These are phyloP conservation scores for Macadamia tetraphylla DNA, from an alignment of 164 flowering plant genomes.

Conservation along the genomic window DNA sequence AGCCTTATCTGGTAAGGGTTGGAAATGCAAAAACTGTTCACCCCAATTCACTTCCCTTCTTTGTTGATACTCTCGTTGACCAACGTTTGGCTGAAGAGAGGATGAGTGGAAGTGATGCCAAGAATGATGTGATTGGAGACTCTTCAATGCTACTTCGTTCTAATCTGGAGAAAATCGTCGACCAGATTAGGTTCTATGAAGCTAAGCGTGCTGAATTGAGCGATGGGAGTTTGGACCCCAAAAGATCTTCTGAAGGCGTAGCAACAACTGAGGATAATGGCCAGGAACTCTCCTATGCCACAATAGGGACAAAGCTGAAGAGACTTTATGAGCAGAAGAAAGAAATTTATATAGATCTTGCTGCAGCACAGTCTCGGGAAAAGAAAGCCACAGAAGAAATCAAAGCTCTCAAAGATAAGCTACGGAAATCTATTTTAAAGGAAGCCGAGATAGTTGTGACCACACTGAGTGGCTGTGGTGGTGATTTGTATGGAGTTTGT, in stretches of 20 bases:
- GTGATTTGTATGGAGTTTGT: constrained; percentile 84
- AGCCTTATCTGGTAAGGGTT: constrained; percentile 90
- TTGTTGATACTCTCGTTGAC: constrained; percentile 91
- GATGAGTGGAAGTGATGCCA: constrained; percentile 27
- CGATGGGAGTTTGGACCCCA: constrained; percentile 35
- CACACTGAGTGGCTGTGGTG: constrained; percentile 96
- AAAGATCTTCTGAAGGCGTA: constrained; percentile 27
- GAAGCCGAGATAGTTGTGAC: constrained; percentile 92
- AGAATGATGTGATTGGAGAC: constrained; percentile 25
- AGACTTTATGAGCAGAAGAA: constrained; percentile 65
- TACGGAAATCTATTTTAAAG: constrained; percentile 64
- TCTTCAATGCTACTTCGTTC: constrained; percentile 52
- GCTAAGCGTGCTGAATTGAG: constrained; percentile 67
- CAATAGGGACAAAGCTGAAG: constrained; percentile 47
- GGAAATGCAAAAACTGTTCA: constrained; percentile 91
- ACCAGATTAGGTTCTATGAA: constrained; percentile 62
- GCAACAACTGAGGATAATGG: constrained; percentile 26
- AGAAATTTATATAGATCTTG: constrained; percentile 56
- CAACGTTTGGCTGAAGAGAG: constrained; percentile 66
- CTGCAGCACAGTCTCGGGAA: constrained; percentile 67
- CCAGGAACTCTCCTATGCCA: constrained; percentile 54
- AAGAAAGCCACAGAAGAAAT: constrained; percentile 65
- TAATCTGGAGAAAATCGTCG: constrained; percentile 70
- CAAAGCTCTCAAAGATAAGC: constrained; percentile 50
- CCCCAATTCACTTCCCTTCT: constrained; percentile 77